Evolutionary conservation across 441 rosid genomes (phyloP).

Genomic region (Pelargonium cotyledonis): DNA sequence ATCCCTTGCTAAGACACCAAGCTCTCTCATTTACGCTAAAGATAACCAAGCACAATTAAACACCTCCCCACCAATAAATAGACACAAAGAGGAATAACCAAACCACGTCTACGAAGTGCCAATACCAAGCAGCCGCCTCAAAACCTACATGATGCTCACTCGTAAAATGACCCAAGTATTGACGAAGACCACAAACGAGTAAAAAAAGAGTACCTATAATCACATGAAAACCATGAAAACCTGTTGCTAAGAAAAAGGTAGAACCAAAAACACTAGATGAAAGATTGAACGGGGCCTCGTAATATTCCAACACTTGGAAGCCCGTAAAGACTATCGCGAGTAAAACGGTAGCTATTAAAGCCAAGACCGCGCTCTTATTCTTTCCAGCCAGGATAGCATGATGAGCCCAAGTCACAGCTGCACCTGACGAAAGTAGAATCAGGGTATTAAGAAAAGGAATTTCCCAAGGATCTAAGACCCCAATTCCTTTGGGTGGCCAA

Average conservation of each 20-base stretch:
- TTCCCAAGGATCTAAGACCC: constrained; percentile 5
- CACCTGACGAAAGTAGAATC: neutral
- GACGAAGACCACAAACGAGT: constrained; percentile 7
- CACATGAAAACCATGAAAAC: constrained; percentile 17
- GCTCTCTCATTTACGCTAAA: too few species aligned
- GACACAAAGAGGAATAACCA: constrained; percentile 8
- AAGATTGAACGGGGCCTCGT: neutral
- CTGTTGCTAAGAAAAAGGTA: constrained; percentile 10
- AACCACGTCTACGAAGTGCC: constrained; percentile 11
- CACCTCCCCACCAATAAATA: constrained; percentile 4
- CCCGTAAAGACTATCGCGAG: constrained; percentile 1
- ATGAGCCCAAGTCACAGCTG: neutral
- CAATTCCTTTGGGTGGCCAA: constrained; percentile 2
- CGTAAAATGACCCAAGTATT: constrained; percentile 11
- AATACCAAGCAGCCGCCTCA: constrained; percentile 11
- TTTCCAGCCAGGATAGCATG: neutral
- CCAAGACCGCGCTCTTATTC: neutral
- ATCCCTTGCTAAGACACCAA: too few species aligned
- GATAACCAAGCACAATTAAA: neutral
- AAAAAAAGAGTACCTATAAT: constrained; percentile 14
- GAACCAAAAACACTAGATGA: constrained; percentile 8
- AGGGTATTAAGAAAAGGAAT: neutral
- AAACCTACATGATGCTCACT: constrained; percentile 11
- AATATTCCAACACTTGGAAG: neutral
- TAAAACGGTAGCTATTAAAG: constrained; percentile 2